These are phyloP conservation scores for Aspergillus affinis DNA, from an alignment of 495 filamentous ascomycete genomes.

Conservation along the genomic window DNA sequence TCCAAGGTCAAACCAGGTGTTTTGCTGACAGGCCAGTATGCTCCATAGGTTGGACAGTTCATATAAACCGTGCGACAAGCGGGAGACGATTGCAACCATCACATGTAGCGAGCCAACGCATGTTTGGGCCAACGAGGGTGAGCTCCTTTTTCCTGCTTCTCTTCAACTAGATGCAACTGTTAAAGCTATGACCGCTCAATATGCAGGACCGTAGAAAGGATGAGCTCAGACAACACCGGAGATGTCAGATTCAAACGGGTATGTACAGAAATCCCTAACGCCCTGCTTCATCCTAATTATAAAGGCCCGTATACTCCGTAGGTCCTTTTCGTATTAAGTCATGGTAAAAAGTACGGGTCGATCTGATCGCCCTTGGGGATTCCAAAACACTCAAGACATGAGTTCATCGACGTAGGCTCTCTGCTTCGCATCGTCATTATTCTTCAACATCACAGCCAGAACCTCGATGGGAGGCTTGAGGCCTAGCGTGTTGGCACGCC, in stretches of 20 bases:
- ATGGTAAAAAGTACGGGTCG: neutral
- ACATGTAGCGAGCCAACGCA: neutral
- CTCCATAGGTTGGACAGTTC: neutral
- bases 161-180: neutral
- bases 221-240: neutral
- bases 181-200: neutral
- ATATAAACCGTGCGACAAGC: neutral
- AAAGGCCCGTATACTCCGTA: slow-evolving; percentile 3
- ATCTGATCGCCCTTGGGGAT: too few relatives aligned
- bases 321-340: neutral
- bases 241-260: neutral
- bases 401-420: slow-evolving; percentile 79
- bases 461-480: slow-evolving; percentile 89
- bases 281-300: neutral
- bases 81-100: neutral
- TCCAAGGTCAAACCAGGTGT: too few relatives aligned
- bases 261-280: slow-evolving; percentile 7
- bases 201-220: neutral
- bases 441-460: slow-evolving; percentile 76
- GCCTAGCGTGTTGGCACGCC: slow-evolving; percentile 73
- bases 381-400: slow-evolving; percentile 44
- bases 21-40: too few relatives aligned
- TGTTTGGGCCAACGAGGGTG: too few relatives aligned
- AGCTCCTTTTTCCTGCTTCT: neutral
- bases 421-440: slow-evolving; percentile 55